Base-by-base conservation (phyloP, 2,329 filamentous ascomycete genomes). In the Xylaria sp. region DNA sequence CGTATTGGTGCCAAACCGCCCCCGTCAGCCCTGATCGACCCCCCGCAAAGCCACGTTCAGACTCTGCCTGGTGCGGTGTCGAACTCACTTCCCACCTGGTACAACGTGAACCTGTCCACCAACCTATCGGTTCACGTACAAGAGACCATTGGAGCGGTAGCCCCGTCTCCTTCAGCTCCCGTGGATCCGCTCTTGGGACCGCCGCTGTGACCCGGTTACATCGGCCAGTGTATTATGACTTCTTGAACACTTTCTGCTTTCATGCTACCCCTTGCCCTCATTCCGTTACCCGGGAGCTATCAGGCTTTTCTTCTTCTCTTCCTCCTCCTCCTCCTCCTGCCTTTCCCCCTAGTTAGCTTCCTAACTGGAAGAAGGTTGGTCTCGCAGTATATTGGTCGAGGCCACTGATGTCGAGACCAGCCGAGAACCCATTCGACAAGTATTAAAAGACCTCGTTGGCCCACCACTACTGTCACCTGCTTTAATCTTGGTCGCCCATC, bases 361-460 rank as follows among this genome's bases (percentile, higher is more conserved):
- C 50, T 53, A 61, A 57, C 51, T 66, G 38, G 50, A 51, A 46
- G 23, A 14, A 51, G 61, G 23, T 54, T 61, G 61, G 53, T 40
- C 58, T 51, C 50, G 52, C 19, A 51, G 51, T 54, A 51, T 60
- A 57, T 51, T 60, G 47, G 51, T n/a, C 45, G 35, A 57, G 59
- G 63, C 51, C 33, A 56, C 56, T 17, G 59, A 37, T 52, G 25
- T 65, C 33, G 43, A 61, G 60, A 43, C 37, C 64, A 51, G 52
- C 56, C 57, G 47, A 63, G 53, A 55, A 45, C 25, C 57, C 37
- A 51, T 62, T 56, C 19, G 45, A 58, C 57, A 46, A 69, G 65
- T 72, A 73, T 73, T 72, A 71, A 73, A n/a, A 71, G 62, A 63
- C 67, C 61, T 71, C 56, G 51, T 58, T 52, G 70, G 69, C 64